Percentiles rank a stretch among this genome's conserved stretches.
Conservation (phyloP, 306 rosid genomes). For the Elaeagnus macrophylla region DNA sequence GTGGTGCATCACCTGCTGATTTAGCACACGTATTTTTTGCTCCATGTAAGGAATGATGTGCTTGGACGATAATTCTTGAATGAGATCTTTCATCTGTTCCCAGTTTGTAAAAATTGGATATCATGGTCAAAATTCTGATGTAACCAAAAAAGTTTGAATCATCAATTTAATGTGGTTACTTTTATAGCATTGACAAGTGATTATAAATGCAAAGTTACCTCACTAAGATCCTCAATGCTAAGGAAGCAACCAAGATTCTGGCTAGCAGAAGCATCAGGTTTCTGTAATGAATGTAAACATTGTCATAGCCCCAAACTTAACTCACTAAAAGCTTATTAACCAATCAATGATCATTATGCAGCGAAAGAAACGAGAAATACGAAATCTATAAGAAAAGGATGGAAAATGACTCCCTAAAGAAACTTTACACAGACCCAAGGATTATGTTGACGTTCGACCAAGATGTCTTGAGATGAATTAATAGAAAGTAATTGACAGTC, state of each 20-base stretch:
- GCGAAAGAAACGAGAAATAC: neutral
- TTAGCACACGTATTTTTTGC: slow-evolving; percentile 78
- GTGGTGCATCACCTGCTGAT: slow-evolving; percentile 65
- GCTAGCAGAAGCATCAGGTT: slow-evolving; percentile 40
- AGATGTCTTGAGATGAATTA: slow-evolving; percentile 61
- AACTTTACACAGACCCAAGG: slow-evolving; percentile 82
- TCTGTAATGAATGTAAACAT: slow-evolving; percentile 48
- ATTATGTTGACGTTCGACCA: slow-evolving; percentile 53
- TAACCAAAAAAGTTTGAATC: slow-evolving; percentile 20
- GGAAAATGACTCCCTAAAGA: slow-evolving; percentile 14
- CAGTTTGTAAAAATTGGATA: slow-evolving; percentile 30
- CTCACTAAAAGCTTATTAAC: neutral
- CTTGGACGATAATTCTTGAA: slow-evolving; percentile 83
- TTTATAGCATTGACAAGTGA: slow-evolving; percentile 15
- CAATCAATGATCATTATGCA: neutral
- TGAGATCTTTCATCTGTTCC: slow-evolving; percentile 67
- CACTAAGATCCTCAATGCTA: slow-evolving; percentile 50
- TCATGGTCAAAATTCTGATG: slow-evolving; percentile 27
- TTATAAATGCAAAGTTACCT: slow-evolving; percentile 38
- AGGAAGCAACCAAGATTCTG: slow-evolving; percentile 68
- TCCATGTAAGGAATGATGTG: slow-evolving; percentile 93
- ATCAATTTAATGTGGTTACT: slow-evolving; percentile 9
- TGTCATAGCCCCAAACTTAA: slow-evolving; percentile 27
- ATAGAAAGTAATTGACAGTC: slow-evolving; percentile 69
- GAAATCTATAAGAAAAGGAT: slow-evolving; percentile 1